Evolutionary conservation across 2,329 filamentous ascomycete genomes (phyloP).

Genomic region (Calonectria fujianensis): DNA sequence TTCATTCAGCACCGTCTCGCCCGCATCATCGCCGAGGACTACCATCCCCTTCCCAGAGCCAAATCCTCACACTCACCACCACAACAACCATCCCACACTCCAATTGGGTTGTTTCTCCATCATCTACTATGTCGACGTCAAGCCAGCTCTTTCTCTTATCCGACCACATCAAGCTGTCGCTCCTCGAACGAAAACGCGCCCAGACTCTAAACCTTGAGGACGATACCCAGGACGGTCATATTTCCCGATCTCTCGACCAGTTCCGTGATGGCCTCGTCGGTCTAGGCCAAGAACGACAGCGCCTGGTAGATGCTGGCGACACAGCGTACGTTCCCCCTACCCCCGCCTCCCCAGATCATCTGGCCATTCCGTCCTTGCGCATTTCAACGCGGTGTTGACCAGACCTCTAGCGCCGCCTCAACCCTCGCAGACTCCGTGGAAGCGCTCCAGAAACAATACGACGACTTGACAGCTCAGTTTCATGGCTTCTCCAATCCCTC

Average conservation of each 20-base stretch:
- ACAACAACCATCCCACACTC: background rate
- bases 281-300: conserved; percentile 78
- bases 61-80: conserved; percentile 5
- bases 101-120: background rate
- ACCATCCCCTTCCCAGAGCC: background rate
- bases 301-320: conserved; percentile 78
- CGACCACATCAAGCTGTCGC: conserved; percentile 96
- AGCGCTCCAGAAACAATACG: conserved; percentile 82
- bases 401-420: conserved; percentile 65
- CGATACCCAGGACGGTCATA: conserved; percentile 90
- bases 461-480: conserved; percentile 88
- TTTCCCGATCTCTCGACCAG: conserved; percentile 90
- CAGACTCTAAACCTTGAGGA: conserved; percentile 86
- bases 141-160: conserved; percentile 93
- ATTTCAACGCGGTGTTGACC: conserved; percentile 1
- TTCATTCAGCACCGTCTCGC: conserved; percentile 4
- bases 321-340: conserved; percentile 70
- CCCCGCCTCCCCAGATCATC: conserved; percentile 21
- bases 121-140: conserved; percentile 66
- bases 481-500: conserved; percentile 76
- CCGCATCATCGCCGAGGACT: background rate
- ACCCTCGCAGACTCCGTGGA: conserved; percentile 78
- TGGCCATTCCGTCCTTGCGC: background rate
- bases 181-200: conserved; percentile 93
- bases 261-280: conserved; percentile 86